Evolutionary conservation across 176 grass and related monocot species (phyloP), one percentile per base, ranked within the genome.

Genomic region (Zea luxurians): DNA sequence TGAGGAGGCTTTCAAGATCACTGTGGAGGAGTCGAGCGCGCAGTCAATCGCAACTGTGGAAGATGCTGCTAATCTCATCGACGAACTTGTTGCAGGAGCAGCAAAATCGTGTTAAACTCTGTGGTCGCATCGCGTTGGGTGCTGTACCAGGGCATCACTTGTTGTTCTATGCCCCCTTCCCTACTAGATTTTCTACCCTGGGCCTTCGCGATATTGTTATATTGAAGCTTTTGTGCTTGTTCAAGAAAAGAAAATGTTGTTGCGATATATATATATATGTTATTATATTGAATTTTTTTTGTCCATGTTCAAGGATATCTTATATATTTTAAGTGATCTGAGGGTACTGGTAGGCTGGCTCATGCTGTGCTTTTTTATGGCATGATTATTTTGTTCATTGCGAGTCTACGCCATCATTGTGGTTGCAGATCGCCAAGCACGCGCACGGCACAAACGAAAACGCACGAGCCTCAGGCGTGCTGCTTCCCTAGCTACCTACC

Each of bases 11-110:
- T 89, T 89, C 0, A 34, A 61, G 11, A 89, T 89, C 87, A 89
- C 7, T 10, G 87, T 89, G 8, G 87, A 89, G 55, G 87, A 89
- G 37, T 81, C 82, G 0, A 85, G 87, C 0, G 87, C 87, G 0
- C 87, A 89, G 73, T 17, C 77, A 6, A 89, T 89, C 3, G 58
- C 73, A 1, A 89, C 87, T 0, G 87, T 89, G 36, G 82, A 89
- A 72, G 87, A 89, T 66, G 87, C 87, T 16, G 87, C 87, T 10
- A 46, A 89, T 7, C 87, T 89, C 60, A 89, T 89, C 6, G 87
- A 89, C 13, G 64, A 65, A 0, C 82, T 89, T 72, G 78, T 89
- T 37, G 16, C 41, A 6, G 42, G 72, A 16, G 44, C 43, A 34
- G 41, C 47, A 5, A 61, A 81, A 4, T 72, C 44, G 27, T 12